Evolutionary conservation across 345 rosid species (phyloP).

Genomic region (Odontarrhena argentea): DNA sequence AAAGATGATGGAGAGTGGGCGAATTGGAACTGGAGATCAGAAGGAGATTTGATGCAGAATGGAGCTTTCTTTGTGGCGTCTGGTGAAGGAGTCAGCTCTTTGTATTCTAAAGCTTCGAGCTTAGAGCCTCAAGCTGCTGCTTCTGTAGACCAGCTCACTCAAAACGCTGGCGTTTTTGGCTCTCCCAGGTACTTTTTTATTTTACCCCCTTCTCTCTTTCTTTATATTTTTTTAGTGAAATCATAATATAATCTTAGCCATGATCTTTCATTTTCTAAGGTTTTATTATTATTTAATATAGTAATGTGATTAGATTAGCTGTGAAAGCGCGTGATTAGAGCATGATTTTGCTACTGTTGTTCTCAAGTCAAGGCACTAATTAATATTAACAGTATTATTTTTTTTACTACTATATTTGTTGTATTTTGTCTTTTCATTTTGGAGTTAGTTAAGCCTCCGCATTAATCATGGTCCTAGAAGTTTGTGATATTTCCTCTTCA

Average conservation of each 20-base stretch:
- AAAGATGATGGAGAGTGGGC: slow-evolving; percentile 67
- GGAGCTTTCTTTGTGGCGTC: slow-evolving; percentile 91
- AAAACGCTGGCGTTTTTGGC: slow-evolving; percentile 70
- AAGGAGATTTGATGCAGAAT: slow-evolving; percentile 75
- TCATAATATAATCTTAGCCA: background rate
- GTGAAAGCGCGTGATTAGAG: slow-evolving; percentile 33
- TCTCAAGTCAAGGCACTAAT: slow-evolving; percentile 2
- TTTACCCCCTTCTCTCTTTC: background rate
- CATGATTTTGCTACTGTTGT: slow-evolving; percentile 29
- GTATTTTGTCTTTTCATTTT: slow-evolving; percentile 13
- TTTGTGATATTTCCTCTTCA: too few relatives aligned
- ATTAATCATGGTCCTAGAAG: background rate
- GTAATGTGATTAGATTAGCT: slow-evolving; percentile 20
- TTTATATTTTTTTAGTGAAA: background rate
- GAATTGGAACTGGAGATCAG: slow-evolving; percentile 88
- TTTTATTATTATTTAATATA: background rate
- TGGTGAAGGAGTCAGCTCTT: slow-evolving; percentile 54
- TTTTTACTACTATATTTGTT: background rate
- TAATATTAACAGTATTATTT: background rate
- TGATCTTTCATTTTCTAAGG: slow-evolving; percentile 17
- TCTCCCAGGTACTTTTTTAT: slow-evolving; percentile 53
- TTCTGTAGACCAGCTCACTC: slow-evolving; percentile 59
- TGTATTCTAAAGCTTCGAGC: slow-evolving; percentile 69
- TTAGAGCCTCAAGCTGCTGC: slow-evolving; percentile 71
- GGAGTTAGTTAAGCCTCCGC: background rate